Percentiles rank a stretch among this genome's conserved stretches.
These are phyloP conservation scores for Ogataea allantospora DNA, from an alignment of 805 yeast species.

Conservation along the genomic window DNA sequence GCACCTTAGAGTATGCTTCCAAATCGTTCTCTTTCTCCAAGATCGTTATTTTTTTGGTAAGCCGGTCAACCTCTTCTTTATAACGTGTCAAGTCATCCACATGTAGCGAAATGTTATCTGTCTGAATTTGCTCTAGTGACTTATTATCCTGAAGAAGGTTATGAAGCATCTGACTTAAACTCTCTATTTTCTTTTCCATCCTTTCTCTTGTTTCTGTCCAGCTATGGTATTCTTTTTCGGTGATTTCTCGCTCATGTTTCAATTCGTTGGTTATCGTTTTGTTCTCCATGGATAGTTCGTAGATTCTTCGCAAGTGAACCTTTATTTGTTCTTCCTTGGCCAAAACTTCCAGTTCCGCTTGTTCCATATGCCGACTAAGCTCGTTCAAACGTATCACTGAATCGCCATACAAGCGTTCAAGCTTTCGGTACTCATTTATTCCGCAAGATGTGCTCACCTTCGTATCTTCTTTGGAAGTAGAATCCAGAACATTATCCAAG, in stretches of 20 bases:
- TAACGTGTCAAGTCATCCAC: slow-evolving; percentile 13
- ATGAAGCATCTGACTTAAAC: slow-evolving; percentile 22
- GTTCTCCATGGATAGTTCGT: slow-evolving; percentile 29
- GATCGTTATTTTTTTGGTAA: slow-evolving; percentile 31
- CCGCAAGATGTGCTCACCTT: neutral
- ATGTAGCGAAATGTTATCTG: slow-evolving; percentile 12
- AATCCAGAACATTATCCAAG: slow-evolving; percentile 16
- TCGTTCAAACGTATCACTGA: slow-evolving; percentile 30
- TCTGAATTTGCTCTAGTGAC: slow-evolving; percentile 13
- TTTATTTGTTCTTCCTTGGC: slow-evolving; percentile 30
- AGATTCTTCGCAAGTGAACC: slow-evolving; percentile 24
- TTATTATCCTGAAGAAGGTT: slow-evolving; percentile 17
- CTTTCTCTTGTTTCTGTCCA: slow-evolving; percentile 30
- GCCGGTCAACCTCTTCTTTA: slow-evolving; percentile 23
- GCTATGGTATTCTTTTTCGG: slow-evolving; percentile 31
- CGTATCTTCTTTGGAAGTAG: neutral
- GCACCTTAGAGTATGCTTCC: slow-evolving; percentile 50
- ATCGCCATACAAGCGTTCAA: slow-evolving; percentile 33
- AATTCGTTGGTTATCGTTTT: slow-evolving; percentile 26
- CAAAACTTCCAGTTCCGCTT: slow-evolving; percentile 34
- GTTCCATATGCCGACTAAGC: slow-evolving; percentile 35
- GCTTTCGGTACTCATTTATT: slow-evolving; percentile 20
- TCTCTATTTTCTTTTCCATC: slow-evolving; percentile 28
- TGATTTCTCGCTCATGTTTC: slow-evolving; percentile 29
- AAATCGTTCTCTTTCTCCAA: slow-evolving; percentile 51